phyloP scores from a whole-genome alignment of 371 early-diverging fungal species.

The Massospora cicadina region DNA sequence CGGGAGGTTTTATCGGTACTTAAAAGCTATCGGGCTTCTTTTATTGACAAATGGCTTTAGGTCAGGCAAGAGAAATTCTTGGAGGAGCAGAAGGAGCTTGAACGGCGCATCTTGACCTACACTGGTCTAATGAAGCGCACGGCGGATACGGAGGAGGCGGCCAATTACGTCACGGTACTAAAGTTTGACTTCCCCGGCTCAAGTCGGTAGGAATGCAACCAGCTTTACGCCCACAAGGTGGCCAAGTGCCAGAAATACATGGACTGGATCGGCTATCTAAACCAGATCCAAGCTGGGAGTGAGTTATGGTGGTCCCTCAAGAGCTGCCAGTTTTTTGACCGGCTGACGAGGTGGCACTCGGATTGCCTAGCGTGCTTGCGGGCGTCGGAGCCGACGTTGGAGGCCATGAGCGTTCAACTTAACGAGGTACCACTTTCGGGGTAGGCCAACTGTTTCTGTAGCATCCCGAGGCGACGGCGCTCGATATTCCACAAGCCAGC shows the following conservation, averaged over 20 bases:
- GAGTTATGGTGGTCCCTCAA: slow-evolving; percentile 4
- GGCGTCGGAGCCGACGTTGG: background rate
- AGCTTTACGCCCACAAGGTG: background rate
- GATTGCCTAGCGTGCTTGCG: background rate
- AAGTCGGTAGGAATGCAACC: background rate
- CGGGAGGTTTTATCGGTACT: background rate
- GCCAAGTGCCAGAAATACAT: background rate
- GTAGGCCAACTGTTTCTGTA: too few relatives aligned
- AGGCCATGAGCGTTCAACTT: background rate
- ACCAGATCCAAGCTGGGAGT: background rate
- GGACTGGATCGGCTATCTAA: slow-evolving; percentile 5
- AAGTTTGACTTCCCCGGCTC: background rate
- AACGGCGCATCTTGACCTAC: background rate
- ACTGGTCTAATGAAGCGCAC: background rate
- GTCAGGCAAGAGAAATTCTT: background rate
- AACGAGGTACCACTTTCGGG: too few relatives aligned
- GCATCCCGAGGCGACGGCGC: background rate
- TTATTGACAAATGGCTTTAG: background rate
- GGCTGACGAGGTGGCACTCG: background rate
- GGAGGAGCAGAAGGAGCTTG: background rate
- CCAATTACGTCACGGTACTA: background rate
- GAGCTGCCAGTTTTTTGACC: background rate
- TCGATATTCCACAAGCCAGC: background rate
- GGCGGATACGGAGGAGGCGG: background rate
- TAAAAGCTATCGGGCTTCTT: background rate